These are phyloP conservation scores for Massariosphaeria phaeospora DNA, from an alignment of 495 filamentous ascomycete species.

Conservation along the genomic window DNA sequence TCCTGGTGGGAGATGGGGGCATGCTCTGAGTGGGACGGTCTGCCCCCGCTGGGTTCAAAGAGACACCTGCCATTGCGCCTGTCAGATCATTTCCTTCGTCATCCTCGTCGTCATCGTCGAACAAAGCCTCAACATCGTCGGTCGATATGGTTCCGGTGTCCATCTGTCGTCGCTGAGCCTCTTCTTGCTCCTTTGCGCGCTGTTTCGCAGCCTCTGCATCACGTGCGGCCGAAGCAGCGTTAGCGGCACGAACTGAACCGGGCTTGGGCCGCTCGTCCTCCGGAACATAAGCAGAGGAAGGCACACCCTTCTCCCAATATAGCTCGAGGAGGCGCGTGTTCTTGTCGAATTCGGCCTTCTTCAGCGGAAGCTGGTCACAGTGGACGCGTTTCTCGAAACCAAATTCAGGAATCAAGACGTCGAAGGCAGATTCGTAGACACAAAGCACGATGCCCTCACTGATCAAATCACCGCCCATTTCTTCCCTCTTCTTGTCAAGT, in stretches of 20 bases:
- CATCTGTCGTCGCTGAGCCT: conserved; percentile 82
- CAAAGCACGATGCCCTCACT: conserved; percentile 95
- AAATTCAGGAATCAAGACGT: conserved; percentile 95
- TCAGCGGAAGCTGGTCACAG: conserved; percentile 93
- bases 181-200: conserved; percentile 74
- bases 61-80: conserved; percentile 79
- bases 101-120: conserved; percentile 91
- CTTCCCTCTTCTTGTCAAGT: conserved; percentile 83
- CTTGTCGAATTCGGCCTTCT: conserved; percentile 98
- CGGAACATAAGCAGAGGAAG: conserved; percentile 91
- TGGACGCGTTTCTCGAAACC: conserved; percentile 99
- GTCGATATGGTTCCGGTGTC: conserved; percentile 87
- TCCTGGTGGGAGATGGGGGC: conserved; percentile 82
- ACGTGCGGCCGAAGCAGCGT: conserved; percentile 68
- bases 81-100: conserved; percentile 71
- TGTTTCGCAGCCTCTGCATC: conserved; percentile 76
- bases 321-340: conserved; percentile 87
- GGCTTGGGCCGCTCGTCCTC: conserved; percentile 94
- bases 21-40: conserved; percentile 88
- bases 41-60: conserved; percentile 57
- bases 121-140: conserved; percentile 85
- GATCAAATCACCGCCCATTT: conserved; percentile 85
- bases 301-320: conserved; percentile 99
- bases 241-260: conserved; percentile 59
- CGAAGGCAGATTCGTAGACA: conserved; percentile 98